Percentiles rank a stretch among this genome's conserved stretches.
Evolutionary conservation across 495 filamentous ascomycete species (phyloP).

Genomic region (Penicillium bovifimosum): DNA sequence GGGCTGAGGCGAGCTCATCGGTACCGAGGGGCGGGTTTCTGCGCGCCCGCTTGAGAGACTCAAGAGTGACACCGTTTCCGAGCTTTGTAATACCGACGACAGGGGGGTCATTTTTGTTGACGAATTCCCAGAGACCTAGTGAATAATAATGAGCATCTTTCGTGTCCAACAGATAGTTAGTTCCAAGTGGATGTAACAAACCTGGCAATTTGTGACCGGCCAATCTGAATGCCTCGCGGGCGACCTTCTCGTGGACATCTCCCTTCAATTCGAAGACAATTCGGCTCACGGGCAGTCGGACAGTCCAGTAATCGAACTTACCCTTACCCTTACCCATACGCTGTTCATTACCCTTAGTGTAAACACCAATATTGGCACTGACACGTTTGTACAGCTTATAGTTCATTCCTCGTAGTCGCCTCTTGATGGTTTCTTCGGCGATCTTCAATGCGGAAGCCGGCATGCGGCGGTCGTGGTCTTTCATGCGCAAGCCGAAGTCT

Average conservation of each 20-base stretch:
- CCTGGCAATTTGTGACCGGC: constrained; percentile 94
- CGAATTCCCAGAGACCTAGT: constrained; percentile 85
- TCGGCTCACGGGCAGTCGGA: constrained; percentile 78
- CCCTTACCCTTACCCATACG: constrained; percentile 99
- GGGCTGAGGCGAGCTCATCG: constrained; percentile 27
- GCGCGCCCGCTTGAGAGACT: constrained; percentile 70
- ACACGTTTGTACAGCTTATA: constrained; percentile 89
- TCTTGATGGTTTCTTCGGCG: constrained; percentile 88
- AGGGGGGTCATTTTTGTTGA: constrained; percentile 85
- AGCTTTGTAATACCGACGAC: constrained; percentile 93
- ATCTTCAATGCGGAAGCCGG: constrained; percentile 80
- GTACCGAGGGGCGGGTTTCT: constrained; percentile 53
- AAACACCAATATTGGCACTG: constrained; percentile 88
- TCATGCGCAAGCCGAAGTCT: constrained; percentile 91
- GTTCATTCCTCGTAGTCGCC: constrained; percentile 81
- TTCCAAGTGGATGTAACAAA: constrained; percentile 38
- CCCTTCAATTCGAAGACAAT: constrained; percentile 91
- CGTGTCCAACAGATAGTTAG: neutral
- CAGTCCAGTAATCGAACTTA: constrained; percentile 93
- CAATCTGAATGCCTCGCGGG: constrained; percentile 87
- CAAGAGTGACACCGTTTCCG: constrained; percentile 69
- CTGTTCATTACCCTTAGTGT: constrained; percentile 88
- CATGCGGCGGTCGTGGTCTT: constrained; percentile 85
- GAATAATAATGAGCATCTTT: constrained; percentile 20
- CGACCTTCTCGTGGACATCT: constrained; percentile 88